Conservation (phyloP, 257 asterid species). For the Nyctanthes arbortristis region DNA sequence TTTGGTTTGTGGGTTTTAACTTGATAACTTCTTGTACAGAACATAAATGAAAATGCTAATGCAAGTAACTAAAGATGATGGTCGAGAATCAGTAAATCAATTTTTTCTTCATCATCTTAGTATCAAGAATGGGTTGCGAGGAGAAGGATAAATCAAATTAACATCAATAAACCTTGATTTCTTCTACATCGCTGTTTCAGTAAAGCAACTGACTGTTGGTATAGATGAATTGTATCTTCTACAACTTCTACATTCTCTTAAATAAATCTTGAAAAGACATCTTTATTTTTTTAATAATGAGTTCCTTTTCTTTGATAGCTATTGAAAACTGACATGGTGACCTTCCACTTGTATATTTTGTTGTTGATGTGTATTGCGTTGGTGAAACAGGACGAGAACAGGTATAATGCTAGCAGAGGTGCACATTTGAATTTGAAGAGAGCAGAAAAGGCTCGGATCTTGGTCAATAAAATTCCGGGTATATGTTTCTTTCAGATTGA, state of each 20-base stretch:
- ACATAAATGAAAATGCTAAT: neutral
- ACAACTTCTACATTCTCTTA: neutral
- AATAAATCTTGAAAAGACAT: conserved; percentile 3
- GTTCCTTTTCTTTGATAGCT: neutral
- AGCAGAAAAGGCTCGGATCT: conserved; percentile 70
- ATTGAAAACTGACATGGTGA: neutral
- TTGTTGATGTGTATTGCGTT: conserved; percentile 13
- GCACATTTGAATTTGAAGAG: conserved; percentile 78
- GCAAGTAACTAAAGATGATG: neutral
- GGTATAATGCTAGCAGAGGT: conserved; percentile 77
- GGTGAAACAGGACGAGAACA: conserved; percentile 63
- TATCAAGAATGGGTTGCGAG: neutral
- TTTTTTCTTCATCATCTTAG: neutral
- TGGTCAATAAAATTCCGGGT: conserved; percentile 74
- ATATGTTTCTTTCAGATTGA: neutral
- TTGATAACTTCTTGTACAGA: neutral
- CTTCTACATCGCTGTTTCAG: neutral
- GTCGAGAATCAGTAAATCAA: neutral
- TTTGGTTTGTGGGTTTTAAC: neutral
- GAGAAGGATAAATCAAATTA: neutral
- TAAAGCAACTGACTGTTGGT: neutral
- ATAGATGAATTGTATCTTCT: neutral
- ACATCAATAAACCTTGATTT: neutral
- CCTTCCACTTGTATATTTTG: conserved; percentile 2
- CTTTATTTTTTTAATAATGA: neutral